These are phyloP conservation scores for Colletotrichum trifolii DNA, from an alignment of 2,329 filamentous ascomycete species.

Conservation along the genomic window DNA sequence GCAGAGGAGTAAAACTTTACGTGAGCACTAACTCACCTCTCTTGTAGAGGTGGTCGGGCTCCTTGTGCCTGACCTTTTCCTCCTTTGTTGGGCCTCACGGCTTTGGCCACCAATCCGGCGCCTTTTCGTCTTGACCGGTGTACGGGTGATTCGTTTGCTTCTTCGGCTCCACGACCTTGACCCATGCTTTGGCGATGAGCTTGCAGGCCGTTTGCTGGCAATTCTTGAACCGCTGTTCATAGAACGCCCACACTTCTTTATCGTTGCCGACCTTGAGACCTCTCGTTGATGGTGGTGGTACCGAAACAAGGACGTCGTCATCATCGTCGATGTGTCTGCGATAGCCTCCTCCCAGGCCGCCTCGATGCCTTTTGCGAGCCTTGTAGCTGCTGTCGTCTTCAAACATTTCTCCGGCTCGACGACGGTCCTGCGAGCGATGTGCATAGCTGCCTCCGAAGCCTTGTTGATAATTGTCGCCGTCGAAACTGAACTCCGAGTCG, in stretches of 20 bases:
- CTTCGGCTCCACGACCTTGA: constrained; percentile 80
- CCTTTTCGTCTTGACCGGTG: constrained; percentile 70
- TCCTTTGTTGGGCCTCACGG: constrained; percentile 61
- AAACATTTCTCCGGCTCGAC: constrained; percentile 40
- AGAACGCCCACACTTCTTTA: constrained; percentile 67
- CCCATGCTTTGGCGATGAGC: constrained; percentile 78
- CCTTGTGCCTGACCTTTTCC: constrained; percentile 72
- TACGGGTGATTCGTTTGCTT: constrained; percentile 83
- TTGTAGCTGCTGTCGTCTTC: constrained; percentile 45
- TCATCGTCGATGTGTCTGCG: constrained; percentile 54
- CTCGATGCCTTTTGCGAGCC: constrained; percentile 51
- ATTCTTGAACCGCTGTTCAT: constrained; percentile 70
- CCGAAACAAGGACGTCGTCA: constrained; percentile 55
- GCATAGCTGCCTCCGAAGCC: constrained; percentile 38
- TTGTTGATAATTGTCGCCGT: constrained; percentile 37
- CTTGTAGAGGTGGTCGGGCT: constrained; percentile 79
- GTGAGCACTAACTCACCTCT: constrained; percentile 59
- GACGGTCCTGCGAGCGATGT: constrained; percentile 41
- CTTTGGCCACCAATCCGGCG: constrained; percentile 75
- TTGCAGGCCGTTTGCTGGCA: constrained; percentile 80
- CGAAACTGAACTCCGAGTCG: constrained; percentile 40
- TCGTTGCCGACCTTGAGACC: constrained; percentile 65
- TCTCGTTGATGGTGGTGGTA: constrained; percentile 49
- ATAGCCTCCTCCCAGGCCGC: constrained; percentile 29
- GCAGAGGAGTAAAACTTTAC: not conserved